Conservation (phyloP, 805 yeast genomes). For the Yamadazyma laniorum region DNA sequence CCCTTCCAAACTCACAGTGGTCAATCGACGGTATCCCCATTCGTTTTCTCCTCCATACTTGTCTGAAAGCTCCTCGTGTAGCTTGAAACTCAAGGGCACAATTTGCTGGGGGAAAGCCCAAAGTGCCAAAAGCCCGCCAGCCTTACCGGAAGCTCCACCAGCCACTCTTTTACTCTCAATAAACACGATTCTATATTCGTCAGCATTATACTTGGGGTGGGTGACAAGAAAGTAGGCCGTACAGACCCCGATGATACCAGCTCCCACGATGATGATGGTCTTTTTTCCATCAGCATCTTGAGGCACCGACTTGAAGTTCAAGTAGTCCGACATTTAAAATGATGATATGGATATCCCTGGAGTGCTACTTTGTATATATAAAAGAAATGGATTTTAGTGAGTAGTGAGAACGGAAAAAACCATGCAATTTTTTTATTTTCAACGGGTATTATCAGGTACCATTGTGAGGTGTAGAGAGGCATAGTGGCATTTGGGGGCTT, state of each 20-base stretch:
- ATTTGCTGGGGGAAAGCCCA: constrained; percentile 98
- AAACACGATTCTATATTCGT: constrained; percentile 75
- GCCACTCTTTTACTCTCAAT: constrained; percentile 91
- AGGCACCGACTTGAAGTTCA: constrained; percentile 42
- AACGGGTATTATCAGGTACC: neutral
- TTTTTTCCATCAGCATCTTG: constrained; percentile 58
- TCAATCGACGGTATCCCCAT: constrained; percentile 91
- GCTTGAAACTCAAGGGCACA: constrained; percentile 80
- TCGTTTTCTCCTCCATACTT: constrained; percentile 77
- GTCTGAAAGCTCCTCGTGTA: constrained; percentile 81
- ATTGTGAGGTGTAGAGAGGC: too few relatives aligned
- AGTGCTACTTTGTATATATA: too few relatives aligned
- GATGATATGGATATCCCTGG: neutral
- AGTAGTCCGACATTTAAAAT: constrained; percentile 28
- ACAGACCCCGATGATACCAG: constrained; percentile 95
- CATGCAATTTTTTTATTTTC: neutral
- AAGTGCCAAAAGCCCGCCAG: constrained; percentile 90
- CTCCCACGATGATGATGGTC: constrained; percentile 85
- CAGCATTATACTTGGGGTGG: constrained; percentile 76
- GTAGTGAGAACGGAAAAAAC: too few relatives aligned
- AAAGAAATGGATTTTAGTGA: too few relatives aligned
- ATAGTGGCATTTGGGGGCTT: too few relatives aligned
- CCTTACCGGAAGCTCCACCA: constrained; percentile 96
- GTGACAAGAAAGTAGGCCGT: constrained; percentile 85
- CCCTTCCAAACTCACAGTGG: constrained; percentile 86